phyloP scores from a whole-genome alignment of 768 basidiomycete species.

The Lactifluus rugatus region DNA sequence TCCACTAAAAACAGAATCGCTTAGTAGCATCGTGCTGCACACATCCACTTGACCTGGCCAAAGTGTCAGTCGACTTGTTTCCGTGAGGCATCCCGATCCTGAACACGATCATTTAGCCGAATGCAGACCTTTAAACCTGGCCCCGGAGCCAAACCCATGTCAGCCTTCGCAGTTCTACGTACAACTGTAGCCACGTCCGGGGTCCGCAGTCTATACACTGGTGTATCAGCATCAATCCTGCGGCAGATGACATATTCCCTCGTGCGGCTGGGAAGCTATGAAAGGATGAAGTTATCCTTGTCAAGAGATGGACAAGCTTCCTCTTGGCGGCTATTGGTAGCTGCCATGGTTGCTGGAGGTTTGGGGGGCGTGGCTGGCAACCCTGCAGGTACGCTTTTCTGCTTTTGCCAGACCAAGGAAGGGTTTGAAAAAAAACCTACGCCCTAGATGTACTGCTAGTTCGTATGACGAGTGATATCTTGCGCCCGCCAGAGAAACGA shows the following conservation, averaged over 20 bases:
- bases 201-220: constrained; percentile 66
- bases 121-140: constrained; percentile 62
- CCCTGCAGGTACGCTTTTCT: constrained; percentile 47
- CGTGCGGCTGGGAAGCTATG: constrained; percentile 75
- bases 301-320: constrained; percentile 44
- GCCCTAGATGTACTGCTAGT: constrained; percentile 58
- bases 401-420: neutral
- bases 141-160: constrained; percentile 43
- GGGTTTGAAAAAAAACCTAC: neutral
- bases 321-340: constrained; percentile 44
- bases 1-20: constrained; percentile 5
- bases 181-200: constrained; percentile 59
- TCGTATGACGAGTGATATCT: constrained; percentile 81
- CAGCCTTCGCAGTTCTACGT: constrained; percentile 55
- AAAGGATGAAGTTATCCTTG: constrained; percentile 56
- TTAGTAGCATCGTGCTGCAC: constrained; percentile 74
- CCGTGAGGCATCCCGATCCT: constrained; percentile 22
- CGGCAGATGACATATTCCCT: constrained; percentile 90
- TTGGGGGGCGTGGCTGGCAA: constrained; percentile 81
- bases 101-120: constrained; percentile 38
- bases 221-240: constrained; percentile 72
- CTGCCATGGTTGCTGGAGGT: constrained; percentile 65
- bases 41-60: constrained; percentile 77
- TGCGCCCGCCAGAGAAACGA: constrained; percentile 61
- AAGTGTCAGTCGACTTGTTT: constrained; percentile 43